Base-by-base conservation (phyloP, 176 grass and related monocot genomes). In the Oryza glumipatula region DNA sequence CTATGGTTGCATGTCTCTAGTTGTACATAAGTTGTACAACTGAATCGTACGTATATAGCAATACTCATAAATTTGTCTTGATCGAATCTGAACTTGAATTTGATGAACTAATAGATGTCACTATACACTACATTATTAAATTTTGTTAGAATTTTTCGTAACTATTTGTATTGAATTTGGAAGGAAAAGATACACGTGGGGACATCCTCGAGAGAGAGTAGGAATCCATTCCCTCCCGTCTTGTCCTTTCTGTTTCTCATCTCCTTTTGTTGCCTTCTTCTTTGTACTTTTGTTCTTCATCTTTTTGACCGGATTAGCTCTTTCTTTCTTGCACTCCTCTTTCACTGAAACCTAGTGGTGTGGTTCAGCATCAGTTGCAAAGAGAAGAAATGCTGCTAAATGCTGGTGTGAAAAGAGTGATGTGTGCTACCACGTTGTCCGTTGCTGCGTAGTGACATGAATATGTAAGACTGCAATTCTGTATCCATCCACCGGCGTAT, bases 281-380 rank as follows among this genome's bases (percentile, higher is more conserved):
- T 80, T 41, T 26, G 4, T 64, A 2, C 30, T 81, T 76, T 0
- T 38, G 2, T 51, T 17, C 48, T 56, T 30, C 9, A 21, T 9
- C 61, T 77, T 82, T 70, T 64, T 82, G 68, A 78, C 68, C 54
- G 65, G 12, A 64, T 41, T 74, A 11, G 56, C 16, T 49, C 28
- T 35, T 28, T 80, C 21, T 48, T 73, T 49, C 43, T 13, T 73
- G 4, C 19, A 8, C 67, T 69, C 67, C 73, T 35, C 83, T 74
- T 86, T 74, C 46, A 68, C 44, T 38, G 52, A 44, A 60, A 11
- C 68, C 36, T 32, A 30, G 24, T 74, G 45, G 5, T 73, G 56
- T 65, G 44, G 11, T 76, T 76, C 63, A 68, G 43, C 5, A 49
- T 68, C 39, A 41, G 17, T 68, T 54, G 72, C 72, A 75, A 48